These are phyloP conservation scores for Paecilomyces dactylethromorphus DNA, from an alignment of 2,329 filamentous ascomycete species.

Conservation along the genomic window DNA sequence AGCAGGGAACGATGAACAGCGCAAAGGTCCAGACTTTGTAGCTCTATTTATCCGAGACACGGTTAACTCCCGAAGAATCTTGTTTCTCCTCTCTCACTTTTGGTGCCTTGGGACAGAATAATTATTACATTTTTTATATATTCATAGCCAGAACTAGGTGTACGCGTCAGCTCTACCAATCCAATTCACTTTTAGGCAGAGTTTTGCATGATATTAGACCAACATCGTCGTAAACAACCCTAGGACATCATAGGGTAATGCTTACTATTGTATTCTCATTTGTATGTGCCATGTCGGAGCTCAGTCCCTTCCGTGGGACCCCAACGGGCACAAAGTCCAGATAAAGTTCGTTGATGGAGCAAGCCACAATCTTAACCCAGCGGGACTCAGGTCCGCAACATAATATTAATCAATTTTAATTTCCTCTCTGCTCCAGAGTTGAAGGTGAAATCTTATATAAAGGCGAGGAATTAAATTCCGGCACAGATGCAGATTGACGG, in stretches of 20 bases:
- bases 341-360: background rate
- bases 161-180: background rate
- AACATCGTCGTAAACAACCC: background rate
- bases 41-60: background rate
- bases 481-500: background rate
- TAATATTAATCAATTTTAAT: background rate
- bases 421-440: background rate
- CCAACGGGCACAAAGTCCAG: background rate
- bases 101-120: background rate
- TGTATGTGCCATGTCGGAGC: background rate
- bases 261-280: too few relatives aligned
- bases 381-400: background rate
- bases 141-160: background rate
- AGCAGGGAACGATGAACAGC: background rate
- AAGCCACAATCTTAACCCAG: background rate
- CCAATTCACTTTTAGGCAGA: background rate
- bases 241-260: too few relatives aligned
- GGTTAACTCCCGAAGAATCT: background rate
- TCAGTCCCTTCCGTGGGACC: background rate
- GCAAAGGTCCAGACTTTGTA: background rate
- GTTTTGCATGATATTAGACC: background rate
- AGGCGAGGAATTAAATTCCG: background rate
- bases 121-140: background rate
- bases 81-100: background rate
- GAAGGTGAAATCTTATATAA: background rate